Evolutionary conservation across 2,329 filamentous ascomycete species (phyloP), one percentile per base, ranked within the genome.

Genomic region (Mycosphaerelloides madeirae): DNA sequence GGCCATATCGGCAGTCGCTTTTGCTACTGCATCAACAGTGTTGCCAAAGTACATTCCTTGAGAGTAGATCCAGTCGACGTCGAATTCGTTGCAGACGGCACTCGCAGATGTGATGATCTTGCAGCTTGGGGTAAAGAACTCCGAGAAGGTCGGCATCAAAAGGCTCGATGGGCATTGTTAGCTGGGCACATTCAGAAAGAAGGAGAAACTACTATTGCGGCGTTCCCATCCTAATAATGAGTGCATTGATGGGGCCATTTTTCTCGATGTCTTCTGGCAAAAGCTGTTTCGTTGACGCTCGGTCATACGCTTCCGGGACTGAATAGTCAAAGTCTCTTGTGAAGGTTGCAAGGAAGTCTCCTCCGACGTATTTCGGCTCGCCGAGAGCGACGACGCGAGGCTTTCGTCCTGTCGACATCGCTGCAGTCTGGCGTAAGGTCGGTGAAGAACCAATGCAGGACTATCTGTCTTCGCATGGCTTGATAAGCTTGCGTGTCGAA

Each of bases 181-280:
- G 22, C 9, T 25, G 5, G n/a, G n/a, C n/a, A n/a, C n/a, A n/a
- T n/a, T n/a, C n/a, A n/a, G n/a, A n/a, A n/a, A n/a, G n/a, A n/a
- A n/a, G n/a, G n/a, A n/a, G n/a, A n/a, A n/a, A 25, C 5, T 25
- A 25, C 22, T 70, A 76, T 0, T 71, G 69, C 8, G 62, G 61
- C 2, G 71, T 73, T 9, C 72, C 73, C 67, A 76, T 73, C n/a
- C 69, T 67, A 44, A 76, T 65, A 40, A 77, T 64, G 41, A 77
- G 68, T 0, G 68, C 73, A 35, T 74, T 68, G 19, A 74, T 66
- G 0, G 71, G 70, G 0, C 73, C 72, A 3, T 59, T 56, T 15
- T 46, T 19, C 15, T 38, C 15, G 8, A 50, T 40, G 20, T 50
- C 46, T 18, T 33, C 13, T 3, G 70, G 69, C 1, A 75, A 56